Evolutionary conservation across 495 filamentous ascomycete genomes (phyloP).

Genomic region (Aspergillus sclerotioniger): DNA sequence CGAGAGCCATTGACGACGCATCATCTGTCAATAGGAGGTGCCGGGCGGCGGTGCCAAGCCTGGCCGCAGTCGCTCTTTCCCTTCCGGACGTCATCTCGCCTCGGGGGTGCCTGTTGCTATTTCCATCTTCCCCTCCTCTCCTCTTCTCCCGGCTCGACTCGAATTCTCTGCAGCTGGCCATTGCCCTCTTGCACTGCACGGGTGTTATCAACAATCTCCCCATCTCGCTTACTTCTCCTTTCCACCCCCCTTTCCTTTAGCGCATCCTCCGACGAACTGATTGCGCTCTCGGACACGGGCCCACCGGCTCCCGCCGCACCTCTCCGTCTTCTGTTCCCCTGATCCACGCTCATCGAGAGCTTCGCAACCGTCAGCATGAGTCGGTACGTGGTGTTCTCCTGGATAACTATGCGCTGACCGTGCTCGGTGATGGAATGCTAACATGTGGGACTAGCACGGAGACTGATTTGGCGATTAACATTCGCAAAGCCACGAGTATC

Average conservation of each 20-base stretch:
- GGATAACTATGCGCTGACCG: neutral
- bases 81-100: slow-evolving; percentile 31
- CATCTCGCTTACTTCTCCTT: slow-evolving; percentile 4
- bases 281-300: slow-evolving; percentile 27
- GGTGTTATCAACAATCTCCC: neutral
- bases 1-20: neutral
- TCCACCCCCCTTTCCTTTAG: slow-evolving; percentile 19
- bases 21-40: neutral
- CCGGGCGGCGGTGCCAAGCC: neutral
- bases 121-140: neutral
- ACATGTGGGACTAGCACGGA: slow-evolving; percentile 64
- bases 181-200: no score
- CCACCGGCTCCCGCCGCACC: slow-evolving; percentile 21
- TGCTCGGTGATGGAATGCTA: slow-evolving; percentile 9
- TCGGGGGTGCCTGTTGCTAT: slow-evolving; percentile 8
- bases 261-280: slow-evolving; percentile 12
- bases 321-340: slow-evolving; percentile 19
- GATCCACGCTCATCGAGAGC: slow-evolving; percentile 24
- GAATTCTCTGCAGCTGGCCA: no score
- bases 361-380: slow-evolving; percentile 37
- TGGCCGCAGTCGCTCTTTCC: neutral
- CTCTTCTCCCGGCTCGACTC: neutral
- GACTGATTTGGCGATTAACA: slow-evolving; percentile 89
- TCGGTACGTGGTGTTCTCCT: slow-evolving; percentile 37
- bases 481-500: slow-evolving; percentile 92